Evolutionary conservation across 805 yeast species (phyloP).

Genomic region (Ogataea degrootiae): DNA sequence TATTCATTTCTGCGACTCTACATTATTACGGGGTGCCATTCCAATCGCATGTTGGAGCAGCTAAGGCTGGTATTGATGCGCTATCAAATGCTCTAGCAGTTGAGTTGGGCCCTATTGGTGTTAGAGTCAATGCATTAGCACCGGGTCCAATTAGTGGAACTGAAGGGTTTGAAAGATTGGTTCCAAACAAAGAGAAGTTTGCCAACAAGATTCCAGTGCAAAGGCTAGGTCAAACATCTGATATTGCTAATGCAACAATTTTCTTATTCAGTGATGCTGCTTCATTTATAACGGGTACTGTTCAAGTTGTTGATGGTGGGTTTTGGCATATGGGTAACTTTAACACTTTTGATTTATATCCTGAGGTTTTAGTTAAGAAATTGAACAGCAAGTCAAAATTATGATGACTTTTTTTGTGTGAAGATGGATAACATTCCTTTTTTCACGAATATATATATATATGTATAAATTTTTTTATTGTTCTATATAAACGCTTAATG

Average conservation of each 20-base stretch:
- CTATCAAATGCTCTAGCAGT: constrained; percentile 79
- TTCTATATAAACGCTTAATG: too few species aligned
- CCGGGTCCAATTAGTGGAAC: constrained; percentile 90
- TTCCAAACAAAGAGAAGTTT: constrained; percentile 37
- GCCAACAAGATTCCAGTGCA: constrained; percentile 55
- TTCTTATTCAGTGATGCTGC: constrained; percentile 83
- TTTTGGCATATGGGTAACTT: constrained; percentile 72
- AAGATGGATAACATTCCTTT: background rate
- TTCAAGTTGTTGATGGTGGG: constrained; percentile 85
- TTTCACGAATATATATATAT: background rate
- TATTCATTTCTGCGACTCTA: constrained; percentile 84
- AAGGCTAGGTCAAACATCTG: constrained; percentile 63
- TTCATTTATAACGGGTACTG: constrained; percentile 68
- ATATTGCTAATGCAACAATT: constrained; percentile 85
- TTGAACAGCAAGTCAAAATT: constrained; percentile 22
- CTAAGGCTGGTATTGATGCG: constrained; percentile 94
- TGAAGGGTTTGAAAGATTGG: constrained; percentile 74
- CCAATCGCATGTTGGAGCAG: constrained; percentile 90
- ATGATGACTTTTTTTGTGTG: constrained; percentile 2
- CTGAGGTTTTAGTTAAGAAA: constrained; percentile 34
- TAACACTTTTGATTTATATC: constrained; percentile 34
- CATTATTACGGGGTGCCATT: constrained; percentile 87
- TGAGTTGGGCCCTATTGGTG: constrained; percentile 87
- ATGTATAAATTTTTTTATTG: background rate
- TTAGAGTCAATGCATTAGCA: constrained; percentile 79